phyloP scores from a whole-genome alignment of 768 basidiomycete species.

The Filobasidium floriforme region DNA sequence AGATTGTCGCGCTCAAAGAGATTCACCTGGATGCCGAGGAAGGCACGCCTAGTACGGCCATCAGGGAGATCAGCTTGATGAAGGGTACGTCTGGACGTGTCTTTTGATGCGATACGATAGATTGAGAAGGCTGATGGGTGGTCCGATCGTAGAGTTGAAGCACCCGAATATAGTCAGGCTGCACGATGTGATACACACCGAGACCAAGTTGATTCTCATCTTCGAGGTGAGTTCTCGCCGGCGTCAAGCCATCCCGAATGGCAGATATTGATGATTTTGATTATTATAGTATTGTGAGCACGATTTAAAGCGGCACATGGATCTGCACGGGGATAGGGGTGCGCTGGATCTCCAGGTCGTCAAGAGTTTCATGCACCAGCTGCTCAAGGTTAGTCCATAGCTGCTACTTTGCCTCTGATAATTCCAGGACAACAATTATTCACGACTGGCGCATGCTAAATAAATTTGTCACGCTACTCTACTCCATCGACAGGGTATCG shows the following conservation, averaged over 20 bases:
- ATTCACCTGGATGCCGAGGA: constrained; percentile 99
- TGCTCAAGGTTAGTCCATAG: constrained; percentile 55
- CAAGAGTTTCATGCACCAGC: constrained; percentile 95
- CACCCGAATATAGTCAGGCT: constrained; percentile 97
- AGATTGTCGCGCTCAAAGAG: constrained; percentile 96
- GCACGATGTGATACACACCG: constrained; percentile 97
- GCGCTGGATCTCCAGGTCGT: constrained; percentile 81
- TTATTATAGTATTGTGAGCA: constrained; percentile 71
- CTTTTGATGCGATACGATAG: background rate
- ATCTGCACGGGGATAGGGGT: constrained; percentile 90
- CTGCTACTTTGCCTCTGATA: background rate
- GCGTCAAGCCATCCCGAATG: too few relatives aligned
- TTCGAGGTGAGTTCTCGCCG: constrained; percentile 57
- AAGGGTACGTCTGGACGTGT: constrained; percentile 51
- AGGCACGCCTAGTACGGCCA: constrained; percentile 96
- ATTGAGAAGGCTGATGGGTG: background rate
- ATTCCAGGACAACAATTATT: too few relatives aligned
- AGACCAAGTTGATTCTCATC: constrained; percentile 93
- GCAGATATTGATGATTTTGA: background rate
- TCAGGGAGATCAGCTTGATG: constrained; percentile 98
- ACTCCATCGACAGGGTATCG: constrained; percentile 59
- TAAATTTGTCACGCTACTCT: background rate
- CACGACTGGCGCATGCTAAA: background rate
- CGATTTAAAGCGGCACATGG: constrained; percentile 99
- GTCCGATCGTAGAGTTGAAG: constrained; percentile 61